phyloP scores from a whole-genome alignment of 805 yeast genomes.

The Sungouiella blattae region DNA sequence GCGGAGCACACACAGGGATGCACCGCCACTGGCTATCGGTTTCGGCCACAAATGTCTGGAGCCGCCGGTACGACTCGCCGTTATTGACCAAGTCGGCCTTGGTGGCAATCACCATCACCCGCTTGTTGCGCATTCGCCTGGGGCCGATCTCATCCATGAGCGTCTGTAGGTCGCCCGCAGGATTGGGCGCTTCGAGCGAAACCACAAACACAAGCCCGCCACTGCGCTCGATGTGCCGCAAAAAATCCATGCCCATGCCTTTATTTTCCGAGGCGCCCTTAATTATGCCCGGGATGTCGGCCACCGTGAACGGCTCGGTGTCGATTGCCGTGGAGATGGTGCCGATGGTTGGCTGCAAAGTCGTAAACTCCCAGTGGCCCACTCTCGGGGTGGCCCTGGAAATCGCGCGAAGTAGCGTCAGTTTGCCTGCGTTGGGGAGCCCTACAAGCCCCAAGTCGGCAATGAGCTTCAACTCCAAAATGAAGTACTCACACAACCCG shows the following conservation, averaged over 20 bases:
- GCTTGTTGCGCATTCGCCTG: constrained; percentile 56
- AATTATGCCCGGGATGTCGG: constrained; percentile 96
- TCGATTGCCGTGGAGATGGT: constrained; percentile 70
- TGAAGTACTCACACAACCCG: constrained; percentile 61
- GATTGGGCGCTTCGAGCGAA: constrained; percentile 65
- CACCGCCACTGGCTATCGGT: constrained; percentile 53
- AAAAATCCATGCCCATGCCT: constrained; percentile 92
- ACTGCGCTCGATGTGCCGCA: constrained; percentile 89
- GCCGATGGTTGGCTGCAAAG: constrained; percentile 88
- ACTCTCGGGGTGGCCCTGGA: constrained; percentile 86
- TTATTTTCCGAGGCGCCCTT: constrained; percentile 79
- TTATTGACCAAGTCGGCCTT: constrained; percentile 78
- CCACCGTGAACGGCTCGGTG: constrained; percentile 78
- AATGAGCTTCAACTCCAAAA: constrained; percentile 79
- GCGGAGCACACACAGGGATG: constrained; percentile 81
- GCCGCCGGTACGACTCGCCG: constrained; percentile 41
- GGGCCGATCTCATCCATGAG: constrained; percentile 71
- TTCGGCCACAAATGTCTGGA: constrained; percentile 43
- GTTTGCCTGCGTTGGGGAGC: constrained; percentile 94
- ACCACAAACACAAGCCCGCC: constrained; percentile 86
- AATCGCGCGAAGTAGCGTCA: constrained; percentile 80
- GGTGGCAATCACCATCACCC: constrained; percentile 79
- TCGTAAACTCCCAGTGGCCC: constrained; percentile 97
- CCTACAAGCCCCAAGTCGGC: constrained; percentile 96
- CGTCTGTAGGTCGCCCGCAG: constrained; percentile 59